Base-by-base conservation (phyloP, 2,329 filamentous ascomycete species). In the Akanthomyces lecanii region DNA sequence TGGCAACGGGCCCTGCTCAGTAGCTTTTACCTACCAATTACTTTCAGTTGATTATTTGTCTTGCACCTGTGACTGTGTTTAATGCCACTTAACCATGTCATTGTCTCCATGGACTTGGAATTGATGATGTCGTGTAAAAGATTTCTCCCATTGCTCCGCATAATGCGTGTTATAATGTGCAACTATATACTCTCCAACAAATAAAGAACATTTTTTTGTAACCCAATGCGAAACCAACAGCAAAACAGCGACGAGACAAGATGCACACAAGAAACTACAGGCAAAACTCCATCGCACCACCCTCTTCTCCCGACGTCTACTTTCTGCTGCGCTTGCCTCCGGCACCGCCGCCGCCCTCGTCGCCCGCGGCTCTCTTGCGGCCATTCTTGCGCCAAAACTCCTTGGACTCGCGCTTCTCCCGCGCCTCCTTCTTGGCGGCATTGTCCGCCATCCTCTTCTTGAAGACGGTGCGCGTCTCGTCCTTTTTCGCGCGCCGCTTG, bases 321-420 rank as follows among this genome's bases (percentile, higher is more conserved):
- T 60, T 61, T 61, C 48, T 61, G 57, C 64, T 56, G 62, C 74
- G 70, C 71, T 76, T 78, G 21, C 73, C 73, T 59, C 73, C 72
- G 28, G 71, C 71, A 14, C 68, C 70, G 33, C 70, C 78, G 2
- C 75, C 76, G 2, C 75, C 76, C 6, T 77, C 76, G 18, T 80
- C 79, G 2, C 71, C 75, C 1, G 76, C 75, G 62, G 76, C 79
- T 66, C 84, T 76, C 78, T 86, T 86, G 80, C 89, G 91, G 11
- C 95, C 95, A 78, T 99, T 96, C 70, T 87, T 88, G 70, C 87
- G 82, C 95, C 95, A 99, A 73, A 87, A 99, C 70, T 97, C 93
- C 75, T 96, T 89, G 73, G 87, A 89, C 80, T 99, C 94, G 70
- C 87, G 86, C 85, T 93, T 96, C 81, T 98, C 93, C 59, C 93